phyloP scores from a whole-genome alignment of 148 eudicot genomes.

The Rhododendron ferrugineum region DNA sequence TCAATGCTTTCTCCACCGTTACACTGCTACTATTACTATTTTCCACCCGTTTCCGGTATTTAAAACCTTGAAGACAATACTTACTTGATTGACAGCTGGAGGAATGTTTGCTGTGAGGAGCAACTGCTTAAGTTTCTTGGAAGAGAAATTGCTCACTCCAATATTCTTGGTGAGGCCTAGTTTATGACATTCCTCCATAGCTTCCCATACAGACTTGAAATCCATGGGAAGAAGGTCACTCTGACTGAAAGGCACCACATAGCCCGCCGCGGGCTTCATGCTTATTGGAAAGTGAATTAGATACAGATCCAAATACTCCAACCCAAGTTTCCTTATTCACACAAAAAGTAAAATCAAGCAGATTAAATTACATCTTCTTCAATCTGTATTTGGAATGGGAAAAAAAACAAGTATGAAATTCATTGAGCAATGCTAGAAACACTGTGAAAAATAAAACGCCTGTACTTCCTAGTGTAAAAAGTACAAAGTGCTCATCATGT shows the following conservation, averaged over 20 bases:
- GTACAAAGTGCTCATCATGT: too few species aligned
- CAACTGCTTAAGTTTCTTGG: conserved; percentile 11
- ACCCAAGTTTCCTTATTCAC: conserved; percentile 12
- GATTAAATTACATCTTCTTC: too few species aligned
- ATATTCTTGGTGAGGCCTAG: conserved; percentile 17
- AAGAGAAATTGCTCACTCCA: conserved; percentile 26
- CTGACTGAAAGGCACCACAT: neutral
- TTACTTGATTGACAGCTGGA: conserved; percentile 21
- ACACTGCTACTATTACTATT: too few species aligned
- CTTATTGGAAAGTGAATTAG: conserved; percentile 24
- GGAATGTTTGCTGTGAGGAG: conserved; percentile 15
- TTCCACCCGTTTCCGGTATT: too few species aligned
- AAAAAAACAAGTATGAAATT: too few species aligned
- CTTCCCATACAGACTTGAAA: conserved; percentile 25
- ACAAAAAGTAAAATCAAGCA: neutral
- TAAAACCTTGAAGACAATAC: neutral
- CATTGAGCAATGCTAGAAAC: too few species aligned
- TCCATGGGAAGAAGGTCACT: conserved; percentile 15
- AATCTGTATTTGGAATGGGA: too few species aligned
- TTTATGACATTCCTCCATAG: conserved; percentile 23
- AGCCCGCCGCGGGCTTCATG: neutral
- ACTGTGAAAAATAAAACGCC: too few species aligned
- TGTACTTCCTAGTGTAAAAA: too few species aligned
- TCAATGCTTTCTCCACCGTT: too few species aligned
- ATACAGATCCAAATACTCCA: conserved; percentile 27